Conservation (phyloP, 2,329 filamentous ascomycete species). For the Ceratocystis albifundus region DNA sequence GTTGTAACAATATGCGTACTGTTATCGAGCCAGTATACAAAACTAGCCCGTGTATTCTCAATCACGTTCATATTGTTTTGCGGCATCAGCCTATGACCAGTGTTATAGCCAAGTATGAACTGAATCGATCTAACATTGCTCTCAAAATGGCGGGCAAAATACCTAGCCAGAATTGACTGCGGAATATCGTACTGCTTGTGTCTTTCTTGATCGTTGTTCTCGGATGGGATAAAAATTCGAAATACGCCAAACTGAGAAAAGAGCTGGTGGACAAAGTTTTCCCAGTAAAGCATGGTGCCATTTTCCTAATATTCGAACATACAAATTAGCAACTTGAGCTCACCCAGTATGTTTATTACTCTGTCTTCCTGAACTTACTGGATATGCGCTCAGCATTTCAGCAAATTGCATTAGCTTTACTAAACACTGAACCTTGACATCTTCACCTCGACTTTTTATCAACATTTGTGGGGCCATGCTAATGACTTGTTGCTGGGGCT, state of each 20-base stretch:
- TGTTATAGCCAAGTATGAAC: slow-evolving; percentile 57
- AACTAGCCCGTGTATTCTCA: slow-evolving; percentile 62
- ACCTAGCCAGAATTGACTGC: slow-evolving; percentile 69
- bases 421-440: slow-evolving; percentile 46
- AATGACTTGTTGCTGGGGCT: slow-evolving; percentile 36
- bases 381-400: slow-evolving; percentile 49
- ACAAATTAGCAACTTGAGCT: slow-evolving; percentile 19
- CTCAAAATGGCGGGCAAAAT: slow-evolving; percentile 80
- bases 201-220: slow-evolving; percentile 44
- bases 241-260: slow-evolving; percentile 70
- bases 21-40: slow-evolving; percentile 82
- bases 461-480: slow-evolving; percentile 1
- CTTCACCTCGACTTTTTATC: slow-evolving; percentile 27
- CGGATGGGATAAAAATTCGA: slow-evolving; percentile 54
- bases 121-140: slow-evolving; percentile 80
- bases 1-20: slow-evolving; percentile 69
- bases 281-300: slow-evolving; percentile 67
- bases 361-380: slow-evolving; percentile 32
- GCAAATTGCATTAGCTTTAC: slow-evolving; percentile 51
- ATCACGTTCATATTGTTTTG: slow-evolving; percentile 56
- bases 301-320: slow-evolving; percentile 45
- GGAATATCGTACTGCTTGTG: slow-evolving; percentile 81
- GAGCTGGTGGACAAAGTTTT: slow-evolving; percentile 64
- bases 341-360: not conserved
- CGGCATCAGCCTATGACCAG: slow-evolving; percentile 43